Evolutionary conservation across 495 filamentous ascomycete species (phyloP).

Genomic region (Terfezia claveryi): DNA sequence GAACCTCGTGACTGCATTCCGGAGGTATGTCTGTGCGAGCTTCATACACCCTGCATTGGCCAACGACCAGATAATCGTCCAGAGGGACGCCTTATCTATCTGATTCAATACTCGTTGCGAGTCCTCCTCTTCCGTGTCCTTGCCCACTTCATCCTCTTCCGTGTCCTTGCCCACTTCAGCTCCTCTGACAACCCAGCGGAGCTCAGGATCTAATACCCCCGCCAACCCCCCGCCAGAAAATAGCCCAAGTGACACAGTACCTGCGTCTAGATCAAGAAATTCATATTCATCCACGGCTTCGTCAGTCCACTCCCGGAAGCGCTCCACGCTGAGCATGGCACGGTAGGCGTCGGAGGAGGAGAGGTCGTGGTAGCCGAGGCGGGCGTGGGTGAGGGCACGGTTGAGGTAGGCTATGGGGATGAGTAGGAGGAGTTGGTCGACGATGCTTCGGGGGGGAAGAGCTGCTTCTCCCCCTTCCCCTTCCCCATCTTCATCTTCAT

Average conservation of each 20-base stretch:
- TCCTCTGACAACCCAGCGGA: background rate
- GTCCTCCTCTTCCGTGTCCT: background rate
- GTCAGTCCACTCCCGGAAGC: slow-evolving; percentile 40
- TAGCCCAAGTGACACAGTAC: slow-evolving; percentile 2
- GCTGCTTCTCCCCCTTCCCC: no score
- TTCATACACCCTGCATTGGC: background rate
- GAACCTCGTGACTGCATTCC: background rate
- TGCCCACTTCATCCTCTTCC: background rate
- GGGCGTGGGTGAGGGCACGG: slow-evolving; percentile 44
- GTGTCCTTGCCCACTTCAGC: slow-evolving; percentile 1
- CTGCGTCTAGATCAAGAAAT: no score
- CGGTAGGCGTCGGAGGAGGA: slow-evolving; percentile 79
- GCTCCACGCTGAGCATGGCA: slow-evolving; percentile 64
- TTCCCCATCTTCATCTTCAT: no score
- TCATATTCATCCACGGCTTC: slow-evolving; percentile 1
- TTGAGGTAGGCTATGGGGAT: slow-evolving; percentile 23
- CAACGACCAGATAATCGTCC: background rate
- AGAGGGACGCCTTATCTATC: slow-evolving; percentile 1
- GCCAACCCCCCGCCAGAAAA: background rate
- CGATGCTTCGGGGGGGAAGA: no score
- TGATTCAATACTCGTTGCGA: background rate
- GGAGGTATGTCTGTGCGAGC: background rate
- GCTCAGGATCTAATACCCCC: slow-evolving; percentile 1
- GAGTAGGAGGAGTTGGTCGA: background rate
- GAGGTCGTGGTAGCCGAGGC: slow-evolving; percentile 71